Evolutionary conservation across 2,329 filamentous ascomycete species (phyloP), one percentile per base, ranked within the genome.

Genomic region (Rhynchosporium agropyri): DNA sequence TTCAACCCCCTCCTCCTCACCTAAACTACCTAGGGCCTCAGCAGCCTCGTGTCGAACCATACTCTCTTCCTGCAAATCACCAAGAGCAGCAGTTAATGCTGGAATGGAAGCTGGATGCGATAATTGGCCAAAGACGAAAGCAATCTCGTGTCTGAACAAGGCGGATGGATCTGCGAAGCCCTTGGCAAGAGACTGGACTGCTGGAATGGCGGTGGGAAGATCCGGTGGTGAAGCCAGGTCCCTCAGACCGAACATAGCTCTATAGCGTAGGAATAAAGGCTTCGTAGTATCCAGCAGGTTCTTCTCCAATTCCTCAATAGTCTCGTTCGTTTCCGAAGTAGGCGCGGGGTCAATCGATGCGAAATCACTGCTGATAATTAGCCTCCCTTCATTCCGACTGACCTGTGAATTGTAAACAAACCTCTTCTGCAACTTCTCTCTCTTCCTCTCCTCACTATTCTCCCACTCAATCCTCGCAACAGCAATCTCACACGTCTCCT

Each of bases 1-100:
- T 74, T 97, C 93, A 12, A 99, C 95, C 26, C 94, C 94, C 54
- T 92, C 89, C 77, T 97, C 93, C 28, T 96, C 92, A 29, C 95
- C 96, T 38, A 99, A 82, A 73, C 93, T 96, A 31, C 95, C 95
- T 31, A 99, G 85, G 29, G 95, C 95, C 79, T 99, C 95, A 1
- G 96, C 95, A 55, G 95, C 96, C 79, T 99, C 95, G 74, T 99
- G 95, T 62, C 95, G 88, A 62, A 99, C 95, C 95, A 99, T 99
- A 73, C 93, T 92, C 29, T 86, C 89, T 79, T 99, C 95, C 61
- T 90, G 81, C 55, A 84, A 79, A 75, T 99, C 83, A 71, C 89
- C 89, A 63, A 99, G 81, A 1, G 90, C 87, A 58, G 85, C 86
- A 15, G 89, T 89, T 63, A 99, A 84, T 64, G 91, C 91, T 3